phyloP scores from a whole-genome alignment of 257 asterid genomes.

The Eustoma russellianum region DNA sequence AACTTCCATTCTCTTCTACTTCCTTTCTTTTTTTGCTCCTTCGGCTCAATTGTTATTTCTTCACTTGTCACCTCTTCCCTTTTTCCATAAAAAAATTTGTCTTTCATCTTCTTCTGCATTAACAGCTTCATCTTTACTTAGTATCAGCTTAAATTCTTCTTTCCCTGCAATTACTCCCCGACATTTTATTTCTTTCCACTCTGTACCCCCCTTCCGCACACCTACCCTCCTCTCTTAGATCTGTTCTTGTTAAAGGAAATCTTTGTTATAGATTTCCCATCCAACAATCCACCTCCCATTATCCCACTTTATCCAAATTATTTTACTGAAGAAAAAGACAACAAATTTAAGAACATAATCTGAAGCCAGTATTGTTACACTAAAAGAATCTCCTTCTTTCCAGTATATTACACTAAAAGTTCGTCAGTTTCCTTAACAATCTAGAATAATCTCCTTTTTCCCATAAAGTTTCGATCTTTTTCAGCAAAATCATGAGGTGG shows the following conservation, averaged over 20 bases:
- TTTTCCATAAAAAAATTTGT: neutral
- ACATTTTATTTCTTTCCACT: neutral
- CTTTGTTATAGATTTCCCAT: too few relatives aligned
- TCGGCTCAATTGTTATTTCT: neutral
- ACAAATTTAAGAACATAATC: too few relatives aligned
- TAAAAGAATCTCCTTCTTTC: too few relatives aligned
- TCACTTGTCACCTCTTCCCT: neutral
- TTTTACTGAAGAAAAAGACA: too few relatives aligned
- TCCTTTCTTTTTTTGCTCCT: neutral
- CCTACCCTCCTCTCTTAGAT: neutral
- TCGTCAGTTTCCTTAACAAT: too few relatives aligned
- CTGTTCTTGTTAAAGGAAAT: neutral
- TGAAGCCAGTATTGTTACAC: too few relatives aligned
- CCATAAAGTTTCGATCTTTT: neutral
- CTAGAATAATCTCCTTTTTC: too few relatives aligned
- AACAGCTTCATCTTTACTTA: neutral
- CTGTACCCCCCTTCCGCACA: neutral
- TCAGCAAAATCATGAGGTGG: conserved; percentile 31
- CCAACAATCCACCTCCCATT: too few relatives aligned
- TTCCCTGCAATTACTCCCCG: neutral
- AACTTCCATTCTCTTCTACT: neutral
- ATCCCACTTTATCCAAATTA: too few relatives aligned
- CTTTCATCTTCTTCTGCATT: neutral
- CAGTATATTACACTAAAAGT: too few relatives aligned
- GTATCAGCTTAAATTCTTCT: neutral